A percentile compares a stretch with the other conserved stretches of the same genome.
phyloP scores from a whole-genome alignment of 139 green algal species.

The Pycnococcus provasolii region DNA sequence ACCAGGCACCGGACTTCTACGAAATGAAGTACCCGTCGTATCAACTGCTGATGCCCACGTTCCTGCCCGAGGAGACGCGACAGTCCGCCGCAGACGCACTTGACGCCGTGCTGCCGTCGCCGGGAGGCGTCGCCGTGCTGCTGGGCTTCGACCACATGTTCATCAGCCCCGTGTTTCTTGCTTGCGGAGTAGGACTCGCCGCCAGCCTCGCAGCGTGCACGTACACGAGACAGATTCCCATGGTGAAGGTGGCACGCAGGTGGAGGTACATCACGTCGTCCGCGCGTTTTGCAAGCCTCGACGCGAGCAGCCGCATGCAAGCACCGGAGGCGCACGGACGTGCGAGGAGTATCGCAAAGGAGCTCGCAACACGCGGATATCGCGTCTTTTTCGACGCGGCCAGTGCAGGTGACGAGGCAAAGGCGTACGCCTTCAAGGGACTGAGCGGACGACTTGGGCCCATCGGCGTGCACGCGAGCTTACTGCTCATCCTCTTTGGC shows the following conservation, averaged over 20 bases:
- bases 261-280: conserved; percentile 21
- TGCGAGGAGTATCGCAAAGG: too few species aligned
- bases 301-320: too few species aligned
- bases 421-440: conserved; percentile 95
- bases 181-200: conserved; percentile 61
- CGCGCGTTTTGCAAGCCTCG: too few species aligned
- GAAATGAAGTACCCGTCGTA: conserved; percentile 16
- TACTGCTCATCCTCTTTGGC: conserved; percentile 78
- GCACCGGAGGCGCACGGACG: too few species aligned
- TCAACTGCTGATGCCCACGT: background rate
- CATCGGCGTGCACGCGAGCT: conserved; percentile 85
- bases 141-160: conserved; percentile 41
- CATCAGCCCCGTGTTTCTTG: conserved; percentile 71
- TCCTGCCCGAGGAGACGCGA: background rate
- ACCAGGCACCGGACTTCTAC: conserved; percentile 11
- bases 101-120: too few species aligned
- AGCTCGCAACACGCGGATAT: conserved; percentile 57
- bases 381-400: background rate
- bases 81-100: too few species aligned
- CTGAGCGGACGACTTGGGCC: conserved; percentile 78
- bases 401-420: conserved; percentile 14
- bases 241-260: conserved; percentile 49
- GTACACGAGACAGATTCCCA: conserved; percentile 72
- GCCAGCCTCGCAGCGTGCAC: conserved; percentile 86
- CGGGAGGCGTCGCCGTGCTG: background rate